phyloP scores from a whole-genome alignment of 805 yeast species.

The Starmerella scarabaei region DNA sequence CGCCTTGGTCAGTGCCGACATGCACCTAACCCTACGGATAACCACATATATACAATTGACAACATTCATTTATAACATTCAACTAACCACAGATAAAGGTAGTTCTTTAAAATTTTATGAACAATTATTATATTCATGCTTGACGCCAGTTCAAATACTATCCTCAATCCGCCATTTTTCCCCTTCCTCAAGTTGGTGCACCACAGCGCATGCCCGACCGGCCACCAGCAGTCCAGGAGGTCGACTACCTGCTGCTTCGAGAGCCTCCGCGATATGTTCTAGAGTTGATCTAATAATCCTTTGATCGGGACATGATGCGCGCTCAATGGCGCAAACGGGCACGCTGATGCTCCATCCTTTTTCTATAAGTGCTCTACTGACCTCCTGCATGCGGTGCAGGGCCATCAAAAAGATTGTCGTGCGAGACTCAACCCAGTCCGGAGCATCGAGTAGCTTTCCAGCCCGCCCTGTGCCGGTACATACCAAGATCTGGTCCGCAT shows the following conservation, averaged over 20 bases:
- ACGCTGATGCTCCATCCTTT: slow-evolving; percentile 57
- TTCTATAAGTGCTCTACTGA: slow-evolving; percentile 31
- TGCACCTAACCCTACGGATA: too few relatives aligned
- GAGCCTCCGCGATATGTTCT: slow-evolving; percentile 53
- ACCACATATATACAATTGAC: too few relatives aligned
- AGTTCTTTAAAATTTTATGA: not conserved
- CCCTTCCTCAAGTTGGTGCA: slow-evolving; percentile 21
- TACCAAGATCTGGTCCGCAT: slow-evolving; percentile 80
- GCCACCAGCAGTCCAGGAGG: slow-evolving; percentile 86
- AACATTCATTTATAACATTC: not conserved
- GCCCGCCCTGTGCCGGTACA: slow-evolving; percentile 92
- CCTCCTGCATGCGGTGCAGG: slow-evolving; percentile 47
- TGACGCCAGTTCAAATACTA: slow-evolving; percentile 15
- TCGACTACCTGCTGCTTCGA: slow-evolving; percentile 65
- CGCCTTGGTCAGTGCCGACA: slow-evolving; percentile 30
- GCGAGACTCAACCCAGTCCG: slow-evolving; percentile 56
- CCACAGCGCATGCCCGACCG: slow-evolving; percentile 62
- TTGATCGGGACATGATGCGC: slow-evolving; percentile 91
- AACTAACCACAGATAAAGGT: not conserved
- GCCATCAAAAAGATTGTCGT: slow-evolving; percentile 88
- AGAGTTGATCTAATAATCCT: slow-evolving; percentile 66
- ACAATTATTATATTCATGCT: not conserved
- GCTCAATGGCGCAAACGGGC: slow-evolving; percentile 77
- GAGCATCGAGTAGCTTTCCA: slow-evolving; percentile 67
- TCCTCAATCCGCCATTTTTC: slow-evolving; percentile 39